Evolutionary conservation across 192 early-diverging fungal species (phyloP), one percentile per base, ranked within the genome.

Genomic region (Linnemannia elongata): DNA sequence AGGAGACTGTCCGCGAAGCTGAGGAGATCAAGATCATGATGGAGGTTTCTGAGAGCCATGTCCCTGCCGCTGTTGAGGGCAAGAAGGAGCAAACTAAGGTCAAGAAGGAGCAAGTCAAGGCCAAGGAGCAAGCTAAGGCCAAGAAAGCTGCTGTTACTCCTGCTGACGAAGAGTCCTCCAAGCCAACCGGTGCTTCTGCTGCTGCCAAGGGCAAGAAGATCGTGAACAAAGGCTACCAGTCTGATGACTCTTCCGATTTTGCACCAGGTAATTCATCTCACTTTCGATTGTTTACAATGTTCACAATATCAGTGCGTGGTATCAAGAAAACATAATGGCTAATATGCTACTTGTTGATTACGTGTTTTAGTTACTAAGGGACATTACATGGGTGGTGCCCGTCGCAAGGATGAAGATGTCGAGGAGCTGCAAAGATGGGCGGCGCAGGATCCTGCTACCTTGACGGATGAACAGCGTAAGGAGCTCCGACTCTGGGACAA

Each of bases 141-240:
- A 72, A 72, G 7, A 24, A 72, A 3, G 22, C 70, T 22, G n/a
- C 20, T 38, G 70, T 8, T 18, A 9, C 69, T 72, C 13, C 39
- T 9, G 2, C 39, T 72, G 70, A 13, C 39, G 36, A 72, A 35
- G 41, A 72, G 70, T n/a, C 36, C 15, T 22, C 70, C 18, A 35
- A 72, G 70, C 7, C 70, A 17, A n/a, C 70, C 15, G 22, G 12
- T 12, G 8, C 70, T 38, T 20, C 66, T 22, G 66, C 38, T 42
- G 13, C 70, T 42, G n/a, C 36, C 35, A 72, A 72, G 70, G 70
- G 35, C 70, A 72, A 39, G 38, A 72, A 72, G 70, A 20, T 42
- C 20, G 9, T 30, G 60, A 66, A 15, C 24, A 66, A 66, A 30
- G 60, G 27, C 27, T 15, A 27, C 13, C 27, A 66, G 30, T 66